Base-by-base conservation (phyloP, 768 basidiomycete species). In the Pleurotus pulmonarius region DNA sequence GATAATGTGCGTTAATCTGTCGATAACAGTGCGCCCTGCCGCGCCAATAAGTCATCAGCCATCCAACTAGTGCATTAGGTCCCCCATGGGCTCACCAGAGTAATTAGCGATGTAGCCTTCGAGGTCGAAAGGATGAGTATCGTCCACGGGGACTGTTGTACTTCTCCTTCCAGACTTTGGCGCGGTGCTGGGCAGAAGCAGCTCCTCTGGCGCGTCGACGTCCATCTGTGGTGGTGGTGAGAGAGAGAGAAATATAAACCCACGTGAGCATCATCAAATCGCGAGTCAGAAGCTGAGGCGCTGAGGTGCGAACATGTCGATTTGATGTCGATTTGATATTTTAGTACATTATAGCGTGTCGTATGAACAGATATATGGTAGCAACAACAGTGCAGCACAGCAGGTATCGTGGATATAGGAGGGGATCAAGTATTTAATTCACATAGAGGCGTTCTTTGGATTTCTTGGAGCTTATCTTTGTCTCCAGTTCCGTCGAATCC, bases 41-140 rank as follows among this genome's bases (percentile, higher is more conserved):
- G 56, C 20, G 37, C 40, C 46, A 12, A 24, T 46, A 44, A 46
- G 46, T 7, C 20, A 39, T 34, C 51, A 34, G 4, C n/a, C 24
- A 11, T 40, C 12, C 54, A 26, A 6, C 40, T 46, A 41, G 49
- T 29, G 39, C 34, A 29, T 16, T 20, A 20, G 15, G 20, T 11
- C 41, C 18, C 45, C 46, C 20, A 25, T 15, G 46, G 41, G 15
- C 57, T 22, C 64, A 90, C 92, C 90, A 60, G 85, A 77, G 72
- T 94, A 95, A 53, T 83, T 81, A 43, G 86, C 75, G 57, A 87
- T 84, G 68, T 92, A 90, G 41, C 82, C 70, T 56, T 95, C 94
- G 53, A 95, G 81, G 65, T 96, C 93, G 65, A 93, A 94, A 3
- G 93, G 91, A 65, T 94, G 92, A 0, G 79, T 78, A 43, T 90